Percentiles rank a stretch among this genome's conserved stretches.
phyloP scores from a whole-genome alignment of 1,139 yeast species.

The Geotrichum citri-aurantii region DNA sequence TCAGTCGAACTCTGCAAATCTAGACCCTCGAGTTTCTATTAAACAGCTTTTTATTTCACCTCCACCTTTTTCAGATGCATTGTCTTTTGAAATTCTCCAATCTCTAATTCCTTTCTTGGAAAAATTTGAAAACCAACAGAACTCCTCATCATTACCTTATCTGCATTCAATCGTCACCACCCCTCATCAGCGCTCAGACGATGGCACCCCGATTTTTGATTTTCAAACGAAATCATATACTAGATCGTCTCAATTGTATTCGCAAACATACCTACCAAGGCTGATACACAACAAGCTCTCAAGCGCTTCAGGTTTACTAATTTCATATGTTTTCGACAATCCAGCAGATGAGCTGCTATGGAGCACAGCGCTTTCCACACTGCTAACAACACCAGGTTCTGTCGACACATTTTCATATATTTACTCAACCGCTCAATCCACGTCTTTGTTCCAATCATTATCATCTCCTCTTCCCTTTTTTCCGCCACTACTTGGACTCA shows the following conservation, averaged over 20 bases:
- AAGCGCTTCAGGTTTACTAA: conserved; percentile 22
- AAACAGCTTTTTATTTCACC: conserved; percentile 37
- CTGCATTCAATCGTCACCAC: conserved; percentile 13
- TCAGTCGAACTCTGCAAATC: conserved; percentile 9
- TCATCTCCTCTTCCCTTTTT: neutral
- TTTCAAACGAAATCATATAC: neutral
- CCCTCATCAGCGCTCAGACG: neutral
- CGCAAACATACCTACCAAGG: conserved; percentile 6
- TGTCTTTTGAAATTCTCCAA: conserved; percentile 7
- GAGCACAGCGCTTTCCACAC: conserved; percentile 8
- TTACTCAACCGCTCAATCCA: neutral
- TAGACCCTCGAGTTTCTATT: conserved; percentile 22
- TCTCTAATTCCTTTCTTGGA: conserved; percentile 17
- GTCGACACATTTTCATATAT: neutral
- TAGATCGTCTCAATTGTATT: neutral
- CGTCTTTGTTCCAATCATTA: neutral
- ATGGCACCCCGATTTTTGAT: neutral
- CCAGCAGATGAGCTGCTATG: conserved; percentile 12
- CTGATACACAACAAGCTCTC: conserved; percentile 7
- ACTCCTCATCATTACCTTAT: conserved; percentile 10
- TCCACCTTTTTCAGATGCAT: conserved; percentile 21
- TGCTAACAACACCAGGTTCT: neutral
- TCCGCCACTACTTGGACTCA: neutral
- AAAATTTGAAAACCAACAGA: neutral
- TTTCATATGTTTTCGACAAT: conserved; percentile 21